Percentiles rank a stretch among this genome's conserved stretches.
phyloP scores from a whole-genome alignment of 2,329 filamentous ascomycete species.

The Penicillium nordicum region DNA sequence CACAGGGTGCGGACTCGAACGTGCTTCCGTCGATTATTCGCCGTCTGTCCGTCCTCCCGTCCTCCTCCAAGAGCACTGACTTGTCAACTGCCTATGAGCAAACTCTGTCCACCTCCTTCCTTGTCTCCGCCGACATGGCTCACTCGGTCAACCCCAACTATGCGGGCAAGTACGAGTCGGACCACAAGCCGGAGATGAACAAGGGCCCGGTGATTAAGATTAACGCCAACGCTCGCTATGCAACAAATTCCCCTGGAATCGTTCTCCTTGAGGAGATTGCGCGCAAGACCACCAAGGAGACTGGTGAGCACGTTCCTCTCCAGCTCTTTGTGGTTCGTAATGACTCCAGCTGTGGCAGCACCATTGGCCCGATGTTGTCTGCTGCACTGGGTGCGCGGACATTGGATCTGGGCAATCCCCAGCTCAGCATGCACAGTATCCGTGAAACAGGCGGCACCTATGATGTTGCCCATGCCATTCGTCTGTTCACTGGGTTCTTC shows the following conservation, averaged over 20 bases:
- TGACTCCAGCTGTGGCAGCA: slow-evolving; percentile 90
- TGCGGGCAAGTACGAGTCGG: slow-evolving; percentile 80
- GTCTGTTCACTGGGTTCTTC: slow-evolving; percentile 85
- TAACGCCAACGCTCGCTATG: slow-evolving; percentile 96
- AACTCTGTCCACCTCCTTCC: slow-evolving; percentile 83
- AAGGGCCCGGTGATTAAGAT: slow-evolving; percentile 95
- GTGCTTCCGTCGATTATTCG: slow-evolving; percentile 82
- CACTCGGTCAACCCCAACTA: slow-evolving; percentile 97
- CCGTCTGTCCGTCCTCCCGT: slow-evolving; percentile 76
- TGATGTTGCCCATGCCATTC: slow-evolving; percentile 82
- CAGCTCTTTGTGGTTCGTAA: slow-evolving; percentile 97
- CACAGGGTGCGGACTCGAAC: slow-evolving; percentile 91
- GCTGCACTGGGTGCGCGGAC: slow-evolving; percentile 83
- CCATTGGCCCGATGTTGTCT: slow-evolving; percentile 94
- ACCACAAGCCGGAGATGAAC: slow-evolving; percentile 93
- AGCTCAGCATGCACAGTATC: slow-evolving; percentile 96
- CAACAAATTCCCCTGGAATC: slow-evolving; percentile 93
- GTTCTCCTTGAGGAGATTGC: slow-evolving; percentile 88
- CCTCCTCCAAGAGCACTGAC: slow-evolving; percentile 57
- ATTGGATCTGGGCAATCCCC: slow-evolving; percentile 87
- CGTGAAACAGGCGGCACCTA: slow-evolving; percentile 85
- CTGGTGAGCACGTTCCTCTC: slow-evolving; percentile 70
- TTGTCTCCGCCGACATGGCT: slow-evolving; percentile 96
- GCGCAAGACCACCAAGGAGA: slow-evolving; percentile 52
- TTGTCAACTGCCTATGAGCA: slow-evolving; percentile 85